Conservation (phyloP, 495 filamentous ascomycete genomes). For the Cercophora samala region DNA sequence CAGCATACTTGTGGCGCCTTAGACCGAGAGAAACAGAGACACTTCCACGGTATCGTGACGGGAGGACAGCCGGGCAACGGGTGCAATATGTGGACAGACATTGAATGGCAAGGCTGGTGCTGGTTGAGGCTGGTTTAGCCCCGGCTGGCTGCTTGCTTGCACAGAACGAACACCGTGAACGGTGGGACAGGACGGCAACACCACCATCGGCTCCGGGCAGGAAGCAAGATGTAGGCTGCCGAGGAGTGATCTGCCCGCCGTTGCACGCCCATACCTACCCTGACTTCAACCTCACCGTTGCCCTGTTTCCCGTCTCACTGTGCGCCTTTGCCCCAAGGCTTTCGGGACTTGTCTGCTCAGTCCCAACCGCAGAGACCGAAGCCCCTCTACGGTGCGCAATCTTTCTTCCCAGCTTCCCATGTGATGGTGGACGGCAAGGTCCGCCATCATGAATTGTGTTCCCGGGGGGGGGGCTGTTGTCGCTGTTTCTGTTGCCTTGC, state of each 20-base stretch:
- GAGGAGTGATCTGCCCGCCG: not conserved
- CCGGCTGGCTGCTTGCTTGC: not conserved
- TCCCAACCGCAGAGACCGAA: not conserved
- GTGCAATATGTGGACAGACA: not conserved
- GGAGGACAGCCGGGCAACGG: not conserved
- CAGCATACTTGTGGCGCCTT: not conserved
- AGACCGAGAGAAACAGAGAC: slow-evolving; percentile 1
- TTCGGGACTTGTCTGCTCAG: not conserved
- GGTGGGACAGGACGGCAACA: not conserved
- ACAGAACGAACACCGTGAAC: not conserved
- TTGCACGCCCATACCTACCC: not conserved
- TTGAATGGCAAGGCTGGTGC: not conserved
- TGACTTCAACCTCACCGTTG: not conserved
- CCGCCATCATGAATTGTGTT: not conserved
- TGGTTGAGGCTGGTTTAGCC: not conserved
- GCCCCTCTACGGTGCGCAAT: not conserved
- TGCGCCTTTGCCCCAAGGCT: not conserved
- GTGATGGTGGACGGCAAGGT: not conserved
- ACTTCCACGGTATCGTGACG: not conserved
- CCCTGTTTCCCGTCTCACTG: not conserved
- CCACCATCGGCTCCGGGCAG: slow-evolving; percentile 10
- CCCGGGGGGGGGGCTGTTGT: not conserved
- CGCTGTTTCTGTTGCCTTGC: not conserved
- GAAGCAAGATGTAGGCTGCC: slow-evolving; percentile 2
- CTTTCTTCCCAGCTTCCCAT: not conserved